Evolutionary conservation across 2,329 filamentous ascomycete species (phyloP).

Genomic region (Onygena corvina): DNA sequence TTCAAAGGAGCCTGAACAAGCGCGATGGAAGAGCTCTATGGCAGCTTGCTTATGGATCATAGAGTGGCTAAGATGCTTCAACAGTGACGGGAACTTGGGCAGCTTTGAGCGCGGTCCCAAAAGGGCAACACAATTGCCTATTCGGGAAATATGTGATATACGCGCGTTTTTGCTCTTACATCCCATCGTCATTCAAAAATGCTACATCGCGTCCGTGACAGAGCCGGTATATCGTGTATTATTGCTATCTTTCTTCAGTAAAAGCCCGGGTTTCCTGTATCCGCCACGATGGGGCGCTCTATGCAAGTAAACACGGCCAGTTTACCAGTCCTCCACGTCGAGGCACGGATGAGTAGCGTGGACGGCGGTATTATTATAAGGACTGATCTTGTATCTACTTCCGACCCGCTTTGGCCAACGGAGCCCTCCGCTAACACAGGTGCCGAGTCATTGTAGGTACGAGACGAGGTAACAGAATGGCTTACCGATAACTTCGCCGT

Average conservation of each 20-base stretch:
- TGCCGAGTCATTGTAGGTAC: slow-evolving; percentile 19
- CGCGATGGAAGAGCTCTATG: too few relatives aligned
- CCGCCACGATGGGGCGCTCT: slow-evolving; percentile 4
- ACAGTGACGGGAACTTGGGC: too few relatives aligned
- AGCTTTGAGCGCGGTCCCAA: too few relatives aligned
- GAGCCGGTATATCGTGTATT: too few relatives aligned
- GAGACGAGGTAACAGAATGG: slow-evolving; percentile 29
- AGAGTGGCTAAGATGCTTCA: too few relatives aligned
- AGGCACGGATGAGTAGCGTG: slow-evolving; percentile 26
- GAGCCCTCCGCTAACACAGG: background rate
- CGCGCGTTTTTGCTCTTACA: background rate
- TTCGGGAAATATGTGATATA: background rate
- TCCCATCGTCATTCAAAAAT: too few relatives aligned
- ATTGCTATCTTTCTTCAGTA: too few relatives aligned
- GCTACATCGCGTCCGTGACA: too few relatives aligned
- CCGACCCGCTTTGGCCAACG: background rate
- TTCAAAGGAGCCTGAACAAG: too few relatives aligned
- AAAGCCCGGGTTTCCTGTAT: too few relatives aligned
- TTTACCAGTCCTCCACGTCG: slow-evolving; percentile 29
- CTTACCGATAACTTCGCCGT: slow-evolving; percentile 25
- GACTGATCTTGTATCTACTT: slow-evolving; percentile 23
- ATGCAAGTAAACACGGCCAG: background rate
- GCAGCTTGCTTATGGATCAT: too few relatives aligned
- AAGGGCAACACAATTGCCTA: too few relatives aligned
- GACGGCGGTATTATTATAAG: slow-evolving; percentile 21